These are phyloP conservation scores for Cryphonectria japonica DNA, from an alignment of 2,329 filamentous ascomycete genomes.

Conservation along the genomic window DNA sequence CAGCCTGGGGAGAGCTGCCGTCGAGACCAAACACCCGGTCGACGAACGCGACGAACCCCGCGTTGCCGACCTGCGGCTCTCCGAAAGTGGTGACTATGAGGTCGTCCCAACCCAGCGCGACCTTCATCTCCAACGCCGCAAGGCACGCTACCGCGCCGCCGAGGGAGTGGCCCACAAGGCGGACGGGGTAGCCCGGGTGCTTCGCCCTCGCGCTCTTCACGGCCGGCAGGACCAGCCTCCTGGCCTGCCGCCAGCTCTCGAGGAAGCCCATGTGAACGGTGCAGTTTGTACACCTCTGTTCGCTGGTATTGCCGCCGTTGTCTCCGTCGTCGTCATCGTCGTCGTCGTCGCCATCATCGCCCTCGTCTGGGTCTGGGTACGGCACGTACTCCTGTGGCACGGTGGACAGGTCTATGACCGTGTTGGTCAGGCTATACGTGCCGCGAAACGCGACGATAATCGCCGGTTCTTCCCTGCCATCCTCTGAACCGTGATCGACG, in stretches of 20 bases:
- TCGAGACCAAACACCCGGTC: constrained; percentile 55
- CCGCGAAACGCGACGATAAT: constrained; percentile 91
- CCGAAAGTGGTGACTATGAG: constrained; percentile 87
- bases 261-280: constrained; percentile 93
- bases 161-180: constrained; percentile 86
- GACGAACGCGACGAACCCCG: constrained; percentile 58
- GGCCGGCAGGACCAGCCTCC: constrained; percentile 68
- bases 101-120: constrained; percentile 73
- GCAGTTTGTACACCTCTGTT: constrained; percentile 74
- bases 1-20: constrained; percentile 27
- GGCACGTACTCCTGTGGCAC: constrained; percentile 89
- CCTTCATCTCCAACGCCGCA: constrained; percentile 78
- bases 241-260: constrained; percentile 78
- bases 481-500: constrained; percentile 67
- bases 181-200: constrained; percentile 73
- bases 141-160: constrained; percentile 91
- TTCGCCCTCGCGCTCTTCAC: constrained; percentile 61
- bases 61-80: constrained; percentile 73
- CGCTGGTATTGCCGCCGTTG: background rate
- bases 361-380: constrained; percentile 67
- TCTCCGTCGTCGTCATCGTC: background rate
- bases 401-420: constrained; percentile 86
- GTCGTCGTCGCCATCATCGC: constrained; percentile 23
- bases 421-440: constrained; percentile 92
- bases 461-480: constrained; percentile 37